Percentiles rank a stretch among this genome's conserved stretches.
phyloP scores from a whole-genome alignment of 352 stramenopile species.

The Globisporangium takayamanum region DNA sequence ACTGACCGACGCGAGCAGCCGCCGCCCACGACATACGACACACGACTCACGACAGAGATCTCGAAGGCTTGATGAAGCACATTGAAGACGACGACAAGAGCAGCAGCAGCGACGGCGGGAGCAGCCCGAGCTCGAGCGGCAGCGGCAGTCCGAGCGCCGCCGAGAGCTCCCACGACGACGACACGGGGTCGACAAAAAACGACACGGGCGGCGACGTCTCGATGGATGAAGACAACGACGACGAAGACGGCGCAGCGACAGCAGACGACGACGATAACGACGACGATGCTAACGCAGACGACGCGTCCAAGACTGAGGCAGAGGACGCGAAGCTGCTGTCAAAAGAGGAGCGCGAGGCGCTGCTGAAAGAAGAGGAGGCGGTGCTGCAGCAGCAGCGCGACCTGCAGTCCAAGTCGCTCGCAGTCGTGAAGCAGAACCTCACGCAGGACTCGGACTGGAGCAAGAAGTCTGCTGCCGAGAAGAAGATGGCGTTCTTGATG shows the following conservation, averaged over 20 bases:
- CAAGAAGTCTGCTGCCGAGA: conserved; percentile 45
- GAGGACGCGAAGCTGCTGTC: conserved; percentile 43
- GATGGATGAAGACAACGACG: conserved; percentile 24
- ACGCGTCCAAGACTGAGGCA: conserved; percentile 2
- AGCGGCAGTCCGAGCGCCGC: conserved; percentile 24
- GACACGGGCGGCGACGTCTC: conserved; percentile 18
- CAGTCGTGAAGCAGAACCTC: conserved; percentile 57
- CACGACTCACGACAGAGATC: background rate
- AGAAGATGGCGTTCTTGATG: conserved; percentile 87
- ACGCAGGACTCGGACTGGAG: conserved; percentile 42
- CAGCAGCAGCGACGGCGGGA: conserved; percentile 19
- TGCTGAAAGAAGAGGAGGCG: conserved; percentile 60
- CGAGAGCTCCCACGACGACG: conserved; percentile 13
- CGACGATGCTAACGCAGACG: conserved; percentile 22
- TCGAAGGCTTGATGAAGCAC: conserved; percentile 7
- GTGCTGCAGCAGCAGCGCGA: conserved; percentile 75
- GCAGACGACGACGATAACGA: conserved; percentile 26
- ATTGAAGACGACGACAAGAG: conserved; percentile 29
- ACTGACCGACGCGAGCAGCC: background rate
- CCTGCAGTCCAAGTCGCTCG: conserved; percentile 66
- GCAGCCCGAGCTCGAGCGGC: conserved; percentile 12
- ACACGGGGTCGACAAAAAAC: conserved; percentile 11
- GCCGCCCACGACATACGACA: background rate
- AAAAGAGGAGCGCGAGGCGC: conserved; percentile 43
- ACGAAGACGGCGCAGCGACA: conserved; percentile 16